Evolutionary conservation across 148 eudicot species (phyloP), one percentile per base, ranked within the genome.

Genomic region (Beta vulgaris): DNA sequence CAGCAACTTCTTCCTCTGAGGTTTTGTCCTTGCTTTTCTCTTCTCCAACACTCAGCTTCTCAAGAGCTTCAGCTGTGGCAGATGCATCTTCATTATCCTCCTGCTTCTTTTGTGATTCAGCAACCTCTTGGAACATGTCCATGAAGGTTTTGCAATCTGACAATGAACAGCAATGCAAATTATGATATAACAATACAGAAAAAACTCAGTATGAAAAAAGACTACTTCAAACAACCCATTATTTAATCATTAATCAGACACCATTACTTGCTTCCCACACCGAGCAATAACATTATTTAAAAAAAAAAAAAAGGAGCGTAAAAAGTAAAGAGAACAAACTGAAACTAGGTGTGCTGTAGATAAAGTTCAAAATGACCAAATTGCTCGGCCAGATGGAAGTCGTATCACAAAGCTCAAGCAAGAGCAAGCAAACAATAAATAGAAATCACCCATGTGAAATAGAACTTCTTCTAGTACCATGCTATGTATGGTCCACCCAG

Each of bases 111-210:
- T 86, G 95, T 59, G 93, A 87, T 81, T 91, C 97, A 29, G 93
- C 92, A 69, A 90, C 80, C 82, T 91, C 93, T 85, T 84, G 85
- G 75, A 93, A 81, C 71, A 39, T 82, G 68, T 90, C 93, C 85
- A 87, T 93, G 86, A 93, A 93, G 36, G 70, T 64, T 78, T 85
- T 91, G 90, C 89, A 82, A 82, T 91, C 98, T 93, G 88, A 44
- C n/a, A 39, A 59, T 43, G 54, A 23, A 32, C 54, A 79, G 16
- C 2, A 65, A 13, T 6, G 21, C 3, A 5, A 7, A 10, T 64
- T n/a, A 37, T 0, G 11, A 66, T 40, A 23, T 39, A 13, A 23
- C 1, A 9, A 23, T 23, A 64, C 12, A 63, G 3, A n/a, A 36
- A 34, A 19, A 35, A 28, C 19, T 4, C 35, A 59, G 12, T 31